phyloP scores from a whole-genome alignment of 768 basidiomycete genomes.

The Boletales sp. region DNA sequence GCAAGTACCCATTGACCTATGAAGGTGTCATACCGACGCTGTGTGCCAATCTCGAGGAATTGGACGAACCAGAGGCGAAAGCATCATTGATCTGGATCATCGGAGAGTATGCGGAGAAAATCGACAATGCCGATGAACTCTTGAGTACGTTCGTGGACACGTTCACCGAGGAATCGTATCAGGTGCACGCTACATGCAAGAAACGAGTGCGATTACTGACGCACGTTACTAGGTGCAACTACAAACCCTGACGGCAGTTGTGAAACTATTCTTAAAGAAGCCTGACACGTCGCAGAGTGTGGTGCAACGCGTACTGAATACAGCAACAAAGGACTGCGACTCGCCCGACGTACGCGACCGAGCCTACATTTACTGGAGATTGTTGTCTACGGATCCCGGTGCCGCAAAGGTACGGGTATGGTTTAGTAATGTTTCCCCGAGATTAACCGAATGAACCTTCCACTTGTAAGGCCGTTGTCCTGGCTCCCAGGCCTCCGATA shows the following conservation, averaged over 20 bases:
- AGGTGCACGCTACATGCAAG: constrained; percentile 40
- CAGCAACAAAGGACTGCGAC: constrained; percentile 96
- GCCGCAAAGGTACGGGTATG: constrained; percentile 83
- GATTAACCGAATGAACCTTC: neutral
- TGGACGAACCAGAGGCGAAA: constrained; percentile 98
- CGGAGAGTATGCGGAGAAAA: constrained; percentile 96
- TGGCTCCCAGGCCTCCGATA: constrained; percentile 91
- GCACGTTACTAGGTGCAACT: constrained; percentile 54
- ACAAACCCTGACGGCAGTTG: constrained; percentile 89
- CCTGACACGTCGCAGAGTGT: constrained; percentile 90
- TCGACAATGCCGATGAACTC: constrained; percentile 94
- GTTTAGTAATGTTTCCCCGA: neutral
- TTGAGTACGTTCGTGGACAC: constrained; percentile 86
- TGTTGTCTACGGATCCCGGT: constrained; percentile 90
- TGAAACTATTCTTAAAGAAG: constrained; percentile 94
- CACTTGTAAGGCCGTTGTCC: constrained; percentile 67
- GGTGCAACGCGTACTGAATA: constrained; percentile 88
- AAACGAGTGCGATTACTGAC: neutral
- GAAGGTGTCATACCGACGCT: constrained; percentile 96
- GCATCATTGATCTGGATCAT: constrained; percentile 99
- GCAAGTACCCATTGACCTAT: constrained; percentile 94
- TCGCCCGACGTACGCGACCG: constrained; percentile 95
- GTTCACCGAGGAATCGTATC: constrained; percentile 92
- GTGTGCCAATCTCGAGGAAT: constrained; percentile 91
- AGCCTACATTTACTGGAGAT: constrained; percentile 97